Evolutionary conservation across 768 basidiomycete genomes (phyloP).

Genomic region (Rossbeevera mucosa): DNA sequence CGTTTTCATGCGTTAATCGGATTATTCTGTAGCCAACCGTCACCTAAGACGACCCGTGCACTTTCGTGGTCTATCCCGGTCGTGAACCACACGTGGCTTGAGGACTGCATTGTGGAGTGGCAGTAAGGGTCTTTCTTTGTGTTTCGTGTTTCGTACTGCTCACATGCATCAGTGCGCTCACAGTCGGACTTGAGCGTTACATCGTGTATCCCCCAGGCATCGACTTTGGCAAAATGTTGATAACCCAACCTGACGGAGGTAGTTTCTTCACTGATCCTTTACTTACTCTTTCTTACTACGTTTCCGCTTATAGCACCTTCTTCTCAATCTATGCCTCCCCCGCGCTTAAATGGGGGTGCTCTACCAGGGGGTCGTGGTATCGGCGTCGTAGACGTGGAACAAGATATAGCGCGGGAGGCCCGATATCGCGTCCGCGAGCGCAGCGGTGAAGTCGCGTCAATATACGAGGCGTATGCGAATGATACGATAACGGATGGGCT

Average conservation of each 20-base stretch:
- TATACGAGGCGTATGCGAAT: neutral
- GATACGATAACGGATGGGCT: constrained; percentile 1
- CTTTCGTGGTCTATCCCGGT: constrained; percentile 77
- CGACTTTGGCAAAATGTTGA: constrained; percentile 51
- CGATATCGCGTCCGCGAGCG: constrained; percentile 5
- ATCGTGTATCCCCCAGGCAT: constrained; percentile 62
- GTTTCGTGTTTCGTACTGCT: neutral
- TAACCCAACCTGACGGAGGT: constrained; percentile 20
- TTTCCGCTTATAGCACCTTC: neutral
- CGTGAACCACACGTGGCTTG: constrained; percentile 88
- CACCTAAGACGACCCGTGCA: constrained; percentile 67
- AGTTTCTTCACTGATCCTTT: neutral
- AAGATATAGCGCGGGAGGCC: constrained; percentile 20
- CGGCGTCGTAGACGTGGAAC: constrained; percentile 19
- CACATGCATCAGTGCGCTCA: constrained; percentile 38
- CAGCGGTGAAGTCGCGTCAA: neutral
- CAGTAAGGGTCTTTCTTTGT: constrained; percentile 22
- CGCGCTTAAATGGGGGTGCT: constrained; percentile 19
- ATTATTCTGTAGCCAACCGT: constrained; percentile 29
- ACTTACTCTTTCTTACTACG: neutral
- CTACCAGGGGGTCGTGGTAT: constrained; percentile 29
- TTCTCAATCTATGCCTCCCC: constrained; percentile 3
- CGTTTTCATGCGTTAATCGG: neutral
- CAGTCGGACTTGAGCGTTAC: constrained; percentile 62
- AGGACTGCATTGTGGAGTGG: constrained; percentile 86